A percentile compares a stretch with the other conserved stretches of the same genome.
These are phyloP conservation scores for Oryza meridionalis DNA, from an alignment of 176 grass and related monocot genomes.

Conservation along the genomic window DNA sequence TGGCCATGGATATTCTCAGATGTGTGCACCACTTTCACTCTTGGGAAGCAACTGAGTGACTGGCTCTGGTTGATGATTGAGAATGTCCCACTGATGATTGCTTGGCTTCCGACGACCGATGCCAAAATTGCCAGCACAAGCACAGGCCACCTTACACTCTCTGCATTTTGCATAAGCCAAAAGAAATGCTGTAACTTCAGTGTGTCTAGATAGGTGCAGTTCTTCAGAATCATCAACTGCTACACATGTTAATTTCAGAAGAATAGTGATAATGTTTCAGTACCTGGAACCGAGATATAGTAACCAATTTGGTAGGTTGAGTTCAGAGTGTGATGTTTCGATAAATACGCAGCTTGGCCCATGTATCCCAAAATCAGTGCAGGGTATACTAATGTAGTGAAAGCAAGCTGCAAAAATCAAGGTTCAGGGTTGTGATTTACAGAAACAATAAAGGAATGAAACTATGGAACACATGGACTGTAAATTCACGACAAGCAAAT, in stretches of 20 bases:
- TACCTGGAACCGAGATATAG: conserved; percentile 96
- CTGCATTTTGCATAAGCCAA: conserved; percentile 41
- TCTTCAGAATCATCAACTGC: neutral
- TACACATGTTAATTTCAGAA: neutral
- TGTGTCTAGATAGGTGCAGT: neutral
- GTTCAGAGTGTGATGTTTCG: conserved; percentile 68
- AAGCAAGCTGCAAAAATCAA: conserved; percentile 67
- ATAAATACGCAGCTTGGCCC: conserved; percentile 94
- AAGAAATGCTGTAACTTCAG: neutral
- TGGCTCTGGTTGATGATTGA: conserved; percentile 99
- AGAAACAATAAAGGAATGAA: neutral
- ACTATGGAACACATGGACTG: neutral
- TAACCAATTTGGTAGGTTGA: conserved; percentile 86
- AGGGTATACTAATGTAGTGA: conserved; percentile 88
- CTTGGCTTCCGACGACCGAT: conserved; percentile 92
- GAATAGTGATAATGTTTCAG: no score
- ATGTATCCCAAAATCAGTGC: conserved; percentile 94
- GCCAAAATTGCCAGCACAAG: conserved; percentile 85
- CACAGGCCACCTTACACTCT: conserved; percentile 80
- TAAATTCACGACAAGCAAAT: neutral
- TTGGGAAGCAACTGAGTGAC: conserved; percentile 90
- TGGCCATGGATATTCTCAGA: conserved; percentile 90
- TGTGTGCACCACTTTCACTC: conserved; percentile 94
- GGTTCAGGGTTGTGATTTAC: neutral
- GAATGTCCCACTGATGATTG: conserved; percentile 95